Evolutionary conservation across 2,329 filamentous ascomycete genomes (phyloP), one percentile per base, ranked within the genome.

Genomic region (Ophiostoma triangulosporum): DNA sequence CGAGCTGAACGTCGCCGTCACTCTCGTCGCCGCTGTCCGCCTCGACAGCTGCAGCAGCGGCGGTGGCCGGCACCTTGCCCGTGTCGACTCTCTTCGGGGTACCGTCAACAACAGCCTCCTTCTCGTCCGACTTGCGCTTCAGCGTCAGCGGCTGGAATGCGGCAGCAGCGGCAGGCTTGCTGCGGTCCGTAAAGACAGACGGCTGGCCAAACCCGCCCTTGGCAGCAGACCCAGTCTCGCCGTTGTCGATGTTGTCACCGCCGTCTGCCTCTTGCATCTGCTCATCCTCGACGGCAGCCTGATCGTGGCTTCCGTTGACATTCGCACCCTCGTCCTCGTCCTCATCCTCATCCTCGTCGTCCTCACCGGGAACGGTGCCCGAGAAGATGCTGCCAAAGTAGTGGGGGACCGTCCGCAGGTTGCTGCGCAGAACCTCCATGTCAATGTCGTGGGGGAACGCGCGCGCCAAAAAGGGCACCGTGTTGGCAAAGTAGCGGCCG

Each of bases 401-500:
- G 52, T 61, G 60, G 51, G 61, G 59, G 9, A 61, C 64, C 3
- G 69, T 67, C 8, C 76, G 70, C 22, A 88, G 69, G 58, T 78
- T 80, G 60, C 74, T 77, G 46, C 77, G 72, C 54, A 96, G 65
- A 9, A 85, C 76, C 66, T 96, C 90, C 1, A 93, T 78, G 15
- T 76, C 77, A 54, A 78, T 72, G 50, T 83, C 77, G 11, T 74
- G 65, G 0, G 81, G 73, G 61, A 81, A 86, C 50, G 78, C 75
- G 53, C 81, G 76, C 7, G 81, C 78, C 26, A 96, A 70, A 61
- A 95, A 86, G 0, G 91, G 90, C 48, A 95, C 68, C 48, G 95
- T 83, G 64, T 84, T 93, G 27, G 85, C 75, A 56, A 81, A 78
- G 51, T 79, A 76, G 58, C 79, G 73, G 40, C 83, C 77, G 63